These are phyloP conservation scores for Talaromyces stipitatus DNA, from an alignment of 495 filamentous ascomycete species.

Conservation along the genomic window DNA sequence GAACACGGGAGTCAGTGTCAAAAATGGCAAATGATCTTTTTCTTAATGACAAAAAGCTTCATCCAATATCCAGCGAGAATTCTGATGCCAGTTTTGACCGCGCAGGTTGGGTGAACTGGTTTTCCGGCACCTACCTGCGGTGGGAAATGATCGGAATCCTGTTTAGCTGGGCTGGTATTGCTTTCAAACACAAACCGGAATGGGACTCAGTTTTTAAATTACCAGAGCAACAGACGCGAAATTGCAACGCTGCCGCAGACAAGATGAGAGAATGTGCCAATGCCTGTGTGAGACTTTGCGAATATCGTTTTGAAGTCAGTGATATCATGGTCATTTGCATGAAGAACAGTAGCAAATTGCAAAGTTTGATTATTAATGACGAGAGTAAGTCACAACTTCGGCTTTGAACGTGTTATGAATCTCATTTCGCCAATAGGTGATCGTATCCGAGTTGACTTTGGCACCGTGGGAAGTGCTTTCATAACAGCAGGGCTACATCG, in stretches of 20 bases:
- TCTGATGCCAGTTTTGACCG: background rate
- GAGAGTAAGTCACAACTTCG: conserved; percentile 37
- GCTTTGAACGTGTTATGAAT: too few species aligned
- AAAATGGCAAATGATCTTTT: background rate
- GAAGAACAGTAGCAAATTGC: background rate
- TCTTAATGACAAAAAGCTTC: background rate
- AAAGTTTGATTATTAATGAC: conserved; percentile 40
- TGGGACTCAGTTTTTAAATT: background rate
- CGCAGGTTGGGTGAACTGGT: conserved; percentile 6
- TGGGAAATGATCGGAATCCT: conserved; percentile 46
- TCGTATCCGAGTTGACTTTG: conserved; percentile 9
- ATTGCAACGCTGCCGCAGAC: background rate
- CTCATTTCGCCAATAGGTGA: conserved; percentile 8
- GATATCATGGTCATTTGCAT: background rate
- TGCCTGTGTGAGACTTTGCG: background rate
- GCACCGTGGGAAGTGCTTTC: background rate
- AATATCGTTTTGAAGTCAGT: background rate
- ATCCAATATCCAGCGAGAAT: too few species aligned
- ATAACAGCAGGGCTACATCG: conserved; percentile 1
- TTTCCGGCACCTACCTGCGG: conserved; percentile 35
- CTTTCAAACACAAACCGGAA: conserved; percentile 9
- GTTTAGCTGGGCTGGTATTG: conserved; percentile 26
- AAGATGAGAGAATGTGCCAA: background rate
- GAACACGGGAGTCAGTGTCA: background rate
- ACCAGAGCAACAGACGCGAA: background rate